These are phyloP conservation scores for Polysphondylium violaceum DNA, from an alignment of 78 protist genomes.

Conservation along the genomic window DNA sequence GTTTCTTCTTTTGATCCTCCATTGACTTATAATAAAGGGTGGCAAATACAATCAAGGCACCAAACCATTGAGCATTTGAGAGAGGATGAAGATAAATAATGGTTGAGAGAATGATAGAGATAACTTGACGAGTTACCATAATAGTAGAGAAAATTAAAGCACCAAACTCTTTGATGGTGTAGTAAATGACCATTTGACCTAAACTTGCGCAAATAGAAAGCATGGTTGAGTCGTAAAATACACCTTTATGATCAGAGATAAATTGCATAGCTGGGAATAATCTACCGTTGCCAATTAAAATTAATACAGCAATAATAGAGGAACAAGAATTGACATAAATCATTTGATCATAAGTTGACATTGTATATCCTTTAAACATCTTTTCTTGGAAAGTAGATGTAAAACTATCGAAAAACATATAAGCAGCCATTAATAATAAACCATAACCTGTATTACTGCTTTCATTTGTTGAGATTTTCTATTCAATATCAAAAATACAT, in stretches of 20 bases:
- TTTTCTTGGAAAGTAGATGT: constrained; percentile 80
- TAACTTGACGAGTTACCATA: constrained; percentile 75
- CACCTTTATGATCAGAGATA: constrained; percentile 13
- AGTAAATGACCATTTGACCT: constrained; percentile 75
- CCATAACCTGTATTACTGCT: constrained; percentile 6
- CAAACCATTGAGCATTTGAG: constrained; percentile 68
- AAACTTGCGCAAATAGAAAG: constrained; percentile 50
- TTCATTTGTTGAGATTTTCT: constrained; percentile 46
- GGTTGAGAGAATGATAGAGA: constrained; percentile 71
- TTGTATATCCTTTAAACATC: constrained; percentile 66
- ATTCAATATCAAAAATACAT: neutral
- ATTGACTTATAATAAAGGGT: constrained; percentile 75
- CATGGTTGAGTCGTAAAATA: constrained; percentile 48
- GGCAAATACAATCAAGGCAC: constrained; percentile 74
- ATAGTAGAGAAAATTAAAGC: constrained; percentile 81
- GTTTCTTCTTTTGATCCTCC: constrained; percentile 54
- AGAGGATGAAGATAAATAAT: constrained; percentile 65
- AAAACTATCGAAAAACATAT: constrained; percentile 78
- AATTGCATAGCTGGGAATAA: constrained; percentile 64
- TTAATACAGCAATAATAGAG: constrained; percentile 12
- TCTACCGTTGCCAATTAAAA: constrained; percentile 20
- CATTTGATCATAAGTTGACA: constrained; percentile 86
- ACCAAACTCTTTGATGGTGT: constrained; percentile 77
- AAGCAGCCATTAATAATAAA: constrained; percentile 36
- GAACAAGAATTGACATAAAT: constrained; percentile 81